A percentile compares a stretch with the other conserved stretches of the same genome.
phyloP scores from a whole-genome alignment of 768 basidiomycete species.

The Dendrothele bispora region DNA sequence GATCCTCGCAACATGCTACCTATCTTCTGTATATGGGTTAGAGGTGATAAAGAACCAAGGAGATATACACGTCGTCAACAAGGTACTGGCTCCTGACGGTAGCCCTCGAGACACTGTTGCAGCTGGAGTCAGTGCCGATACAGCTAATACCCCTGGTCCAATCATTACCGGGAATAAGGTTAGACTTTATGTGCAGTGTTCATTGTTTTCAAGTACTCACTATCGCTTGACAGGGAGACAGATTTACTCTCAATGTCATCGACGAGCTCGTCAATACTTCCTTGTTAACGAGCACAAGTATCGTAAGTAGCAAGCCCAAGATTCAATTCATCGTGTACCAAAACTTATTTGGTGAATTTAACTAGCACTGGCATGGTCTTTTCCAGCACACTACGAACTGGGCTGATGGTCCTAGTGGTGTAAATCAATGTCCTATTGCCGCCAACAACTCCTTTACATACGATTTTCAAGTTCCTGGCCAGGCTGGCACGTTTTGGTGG shows the following conservation, averaged over 20 bases:
- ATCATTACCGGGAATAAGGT: slow-evolving; percentile 2
- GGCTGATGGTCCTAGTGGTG: slow-evolving; percentile 24
- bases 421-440: slow-evolving; percentile 36
- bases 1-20: too few species aligned
- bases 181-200: neutral
- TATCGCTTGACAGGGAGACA: neutral
- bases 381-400: slow-evolving; percentile 7
- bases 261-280: slow-evolving; percentile 45
- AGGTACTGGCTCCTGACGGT: slow-evolving; percentile 1
- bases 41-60: neutral
- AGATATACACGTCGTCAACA: slow-evolving; percentile 1
- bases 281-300: slow-evolving; percentile 50
- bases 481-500: slow-evolving; percentile 36
- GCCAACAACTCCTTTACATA: slow-evolving; percentile 28
- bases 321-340: neutral
- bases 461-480: slow-evolving; percentile 26
- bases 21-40: too few species aligned
- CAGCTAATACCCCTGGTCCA: neutral
- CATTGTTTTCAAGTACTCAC: neutral
- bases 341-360: neutral
- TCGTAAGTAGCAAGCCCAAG: slow-evolving; percentile 36
- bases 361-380: slow-evolving; percentile 23
- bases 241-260: slow-evolving; percentile 28
- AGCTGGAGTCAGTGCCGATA: neutral
- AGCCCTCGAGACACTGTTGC: slow-evolving; percentile 1